Evolutionary conservation across 2,329 filamentous ascomycete genomes (phyloP).

Genomic region (Ceratocystis smalleyi): DNA sequence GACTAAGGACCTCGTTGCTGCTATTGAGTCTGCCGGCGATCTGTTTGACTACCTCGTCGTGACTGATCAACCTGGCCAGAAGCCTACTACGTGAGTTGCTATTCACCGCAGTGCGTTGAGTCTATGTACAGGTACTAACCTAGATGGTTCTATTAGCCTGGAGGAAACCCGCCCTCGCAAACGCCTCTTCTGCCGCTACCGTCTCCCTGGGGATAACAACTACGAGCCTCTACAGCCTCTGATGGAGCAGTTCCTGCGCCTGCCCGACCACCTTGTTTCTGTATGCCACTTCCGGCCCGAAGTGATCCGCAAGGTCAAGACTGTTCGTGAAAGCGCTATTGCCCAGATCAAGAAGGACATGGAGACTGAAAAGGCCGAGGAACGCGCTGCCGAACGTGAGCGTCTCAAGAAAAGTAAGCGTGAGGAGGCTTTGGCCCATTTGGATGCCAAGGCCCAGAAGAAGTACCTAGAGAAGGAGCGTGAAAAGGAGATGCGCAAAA

Average conservation of each 20-base stretch:
- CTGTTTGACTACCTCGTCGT: conserved; percentile 72
- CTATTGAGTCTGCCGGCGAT: conserved; percentile 63
- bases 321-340: conserved; percentile 64
- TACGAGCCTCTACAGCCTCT: conserved; percentile 55
- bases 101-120: not conserved
- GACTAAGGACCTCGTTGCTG: conserved; percentile 72
- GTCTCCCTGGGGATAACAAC: conserved; percentile 47
- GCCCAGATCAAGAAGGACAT: conserved; percentile 63
- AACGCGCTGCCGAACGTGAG: conserved; percentile 55
- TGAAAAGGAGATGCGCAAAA: conserved; percentile 51
- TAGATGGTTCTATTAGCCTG: conserved; percentile 36
- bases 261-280: conserved; percentile 68
- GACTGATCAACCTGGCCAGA: conserved; percentile 76
- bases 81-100: conserved; percentile 58
- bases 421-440: conserved; percentile 60
- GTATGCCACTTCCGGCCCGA: conserved; percentile 76
- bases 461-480: conserved; percentile 70
- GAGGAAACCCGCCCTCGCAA: conserved; percentile 76
- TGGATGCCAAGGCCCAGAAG: conserved; percentile 72
- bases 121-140: conserved; percentile 11
- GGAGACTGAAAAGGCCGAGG: conserved; percentile 69
- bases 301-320: conserved; percentile 69
- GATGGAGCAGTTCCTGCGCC: conserved; percentile 65
- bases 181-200: conserved; percentile 64
- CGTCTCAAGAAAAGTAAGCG: conserved; percentile 77